Percentiles rank a stretch among this genome's conserved stretches.
These are phyloP conservation scores for Ophiostoma tasmaniense DNA, from an alignment of 2,329 filamentous ascomycete genomes.

Conservation along the genomic window DNA sequence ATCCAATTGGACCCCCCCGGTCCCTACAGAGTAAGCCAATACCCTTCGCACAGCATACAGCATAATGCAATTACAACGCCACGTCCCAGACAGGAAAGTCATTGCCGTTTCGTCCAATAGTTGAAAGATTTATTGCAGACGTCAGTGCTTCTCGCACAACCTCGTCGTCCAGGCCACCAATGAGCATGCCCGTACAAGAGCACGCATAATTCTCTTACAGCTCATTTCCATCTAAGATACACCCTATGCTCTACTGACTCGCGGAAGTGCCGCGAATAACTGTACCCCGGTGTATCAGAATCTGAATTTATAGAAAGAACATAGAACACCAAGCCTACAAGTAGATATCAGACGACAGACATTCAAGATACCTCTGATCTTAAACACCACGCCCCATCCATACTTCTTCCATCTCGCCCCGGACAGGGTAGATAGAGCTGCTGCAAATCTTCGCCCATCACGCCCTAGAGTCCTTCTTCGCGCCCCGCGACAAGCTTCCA, in stretches of 20 bases:
- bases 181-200: not conserved
- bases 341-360: not conserved
- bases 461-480: not conserved
- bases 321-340: not conserved
- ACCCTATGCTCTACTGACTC: not conserved
- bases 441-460: not conserved
- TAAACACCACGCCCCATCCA: not conserved
- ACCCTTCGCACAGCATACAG: not conserved
- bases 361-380: not conserved
- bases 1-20: not conserved
- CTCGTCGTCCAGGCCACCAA: not conserved
- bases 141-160: not conserved
- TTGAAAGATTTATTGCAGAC: not conserved
- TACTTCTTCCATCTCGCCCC: not conserved
- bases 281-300: not conserved
- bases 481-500: not conserved
- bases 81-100: constrained; percentile 11
- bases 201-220: not conserved
- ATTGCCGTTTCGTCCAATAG: not conserved
- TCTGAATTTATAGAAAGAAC: not conserved
- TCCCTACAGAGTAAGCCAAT: not conserved
- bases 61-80: constrained; percentile 1
- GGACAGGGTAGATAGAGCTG: not conserved
- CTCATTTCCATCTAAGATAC: not conserved
- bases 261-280: not conserved